These are phyloP conservation scores for Leccinum truebloodii DNA, from an alignment of 768 basidiomycete genomes.

Conservation along the genomic window DNA sequence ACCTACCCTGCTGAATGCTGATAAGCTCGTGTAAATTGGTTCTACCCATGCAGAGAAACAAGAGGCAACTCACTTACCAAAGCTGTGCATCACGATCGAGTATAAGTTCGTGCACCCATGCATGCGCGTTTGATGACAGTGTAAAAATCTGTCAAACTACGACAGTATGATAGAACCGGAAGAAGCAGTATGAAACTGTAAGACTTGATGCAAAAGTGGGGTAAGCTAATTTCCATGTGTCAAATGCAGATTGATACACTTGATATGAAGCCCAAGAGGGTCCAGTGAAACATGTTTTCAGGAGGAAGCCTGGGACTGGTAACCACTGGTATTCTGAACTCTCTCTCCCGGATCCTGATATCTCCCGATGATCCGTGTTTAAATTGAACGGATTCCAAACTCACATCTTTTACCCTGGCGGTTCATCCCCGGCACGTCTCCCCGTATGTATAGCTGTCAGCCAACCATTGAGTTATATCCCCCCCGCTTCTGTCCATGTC, in stretches of 20 bases:
- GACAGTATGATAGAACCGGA: not conserved
- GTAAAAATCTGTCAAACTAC: not conserved
- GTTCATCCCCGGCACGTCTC: not conserved
- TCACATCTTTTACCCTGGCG: not conserved
- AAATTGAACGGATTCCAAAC: not conserved
- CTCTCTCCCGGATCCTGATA: not conserved
- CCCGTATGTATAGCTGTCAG: not conserved
- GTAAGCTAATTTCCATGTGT: not conserved
- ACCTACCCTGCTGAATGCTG: not conserved
- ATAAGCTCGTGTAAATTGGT: too few species aligned
- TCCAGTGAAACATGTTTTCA: not conserved
- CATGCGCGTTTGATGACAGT: not conserved
- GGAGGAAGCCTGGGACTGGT: not conserved
- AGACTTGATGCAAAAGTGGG: not conserved
- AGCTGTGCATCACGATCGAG: not conserved
- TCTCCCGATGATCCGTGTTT: not conserved
- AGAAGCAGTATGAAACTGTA: too few species aligned
- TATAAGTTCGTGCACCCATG: not conserved
- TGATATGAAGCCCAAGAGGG: not conserved
- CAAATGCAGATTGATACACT: not conserved
- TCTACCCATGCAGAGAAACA: not conserved
- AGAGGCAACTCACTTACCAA: too few species aligned
- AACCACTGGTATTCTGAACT: not conserved
- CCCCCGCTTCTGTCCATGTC: not conserved
- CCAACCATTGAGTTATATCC: not conserved